Base-by-base conservation (phyloP, 2,329 filamentous ascomycete genomes). In the Colletotrichum sp. region DNA sequence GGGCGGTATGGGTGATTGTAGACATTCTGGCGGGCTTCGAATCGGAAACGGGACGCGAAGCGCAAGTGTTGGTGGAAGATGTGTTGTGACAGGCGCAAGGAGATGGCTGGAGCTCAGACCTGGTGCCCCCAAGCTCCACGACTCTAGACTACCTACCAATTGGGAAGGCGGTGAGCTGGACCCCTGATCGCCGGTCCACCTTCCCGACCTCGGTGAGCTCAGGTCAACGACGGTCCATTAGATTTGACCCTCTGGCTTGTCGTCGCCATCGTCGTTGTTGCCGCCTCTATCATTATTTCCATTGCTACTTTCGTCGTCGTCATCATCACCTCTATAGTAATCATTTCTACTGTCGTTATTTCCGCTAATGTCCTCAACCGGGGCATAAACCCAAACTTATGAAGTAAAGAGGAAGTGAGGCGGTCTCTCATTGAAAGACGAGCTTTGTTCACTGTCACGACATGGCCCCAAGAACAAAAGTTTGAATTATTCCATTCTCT, bases 1-100 rank as follows among this genome's bases (percentile, higher is more conserved):
- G 90, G 78, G 93, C 92, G 55, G 91, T 91, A 52, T 90, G 87
- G n/a, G 95, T 95, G 82, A 97, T 94, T 24, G 95, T 97, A 73
- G 96, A 96, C 96, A 98, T 98, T 21, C 9, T 59, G 28, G 60
- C 18, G 36, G 18, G 36, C 34, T 86, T 57, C 48, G 28, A 36
- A 7, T 32, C n/a, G 34, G 16, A 60, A 30, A 26, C 18, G 21
- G 52, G 67, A 21, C 28, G 34, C 24, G 52, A 61, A 60, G 9
- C n/a, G 34, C 24, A 57, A 43, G 21, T 70, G 55, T 24, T 36
- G 24, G 52, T 13, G 34, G 34, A 30, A 10, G 65, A 21, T 30
- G 34, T 36, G 57, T 24, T 48, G 24, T 66, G 26, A 21, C 36
- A 48, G 55, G 68, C 68, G 26, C 57, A 63, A 52, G 67, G 16